Evolutionary conservation across 805 yeast genomes (phyloP).

Genomic region (Scheffersomyces stipitis): DNA sequence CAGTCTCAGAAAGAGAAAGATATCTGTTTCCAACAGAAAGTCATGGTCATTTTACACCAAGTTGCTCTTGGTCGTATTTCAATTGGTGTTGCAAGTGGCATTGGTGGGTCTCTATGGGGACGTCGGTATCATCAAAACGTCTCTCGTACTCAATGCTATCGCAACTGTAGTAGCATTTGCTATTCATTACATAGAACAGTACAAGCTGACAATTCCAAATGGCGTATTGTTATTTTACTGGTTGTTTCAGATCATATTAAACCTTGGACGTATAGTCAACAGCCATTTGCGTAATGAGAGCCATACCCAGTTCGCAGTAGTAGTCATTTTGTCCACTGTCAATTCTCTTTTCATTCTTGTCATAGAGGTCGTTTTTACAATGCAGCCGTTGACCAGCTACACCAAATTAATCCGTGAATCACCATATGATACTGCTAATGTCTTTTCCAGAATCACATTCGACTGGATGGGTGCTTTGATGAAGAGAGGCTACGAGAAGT

Average conservation of each 20-base stretch:
- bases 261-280: conserved; percentile 45
- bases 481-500: conserved; percentile 69
- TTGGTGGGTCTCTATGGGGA: conserved; percentile 10
- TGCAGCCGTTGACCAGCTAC: conserved; percentile 1
- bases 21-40: conserved; percentile 28
- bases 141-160: conserved; percentile 27
- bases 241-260: conserved; percentile 56
- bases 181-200: conserved; percentile 71
- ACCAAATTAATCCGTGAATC: conserved; percentile 11
- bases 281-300: conserved; percentile 34
- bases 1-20: conserved; percentile 30
- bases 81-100: conserved; percentile 35
- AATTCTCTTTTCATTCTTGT: conserved; percentile 33
- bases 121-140: conserved; percentile 22
- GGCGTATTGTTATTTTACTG: conserved; percentile 74
- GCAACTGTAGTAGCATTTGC: conserved; percentile 53
- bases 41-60: conserved; percentile 44
- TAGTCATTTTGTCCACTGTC: conserved; percentile 17
- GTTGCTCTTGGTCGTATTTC: conserved; percentile 37
- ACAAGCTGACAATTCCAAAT: conserved; percentile 61
- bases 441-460: conserved; percentile 76
- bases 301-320: conserved; percentile 46
- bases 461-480: conserved; percentile 90
- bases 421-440: conserved; percentile 52
- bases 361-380: conserved; percentile 36